phyloP scores from a whole-genome alignment of 805 yeast species.

The Wickerhamiella bombiphila region DNA sequence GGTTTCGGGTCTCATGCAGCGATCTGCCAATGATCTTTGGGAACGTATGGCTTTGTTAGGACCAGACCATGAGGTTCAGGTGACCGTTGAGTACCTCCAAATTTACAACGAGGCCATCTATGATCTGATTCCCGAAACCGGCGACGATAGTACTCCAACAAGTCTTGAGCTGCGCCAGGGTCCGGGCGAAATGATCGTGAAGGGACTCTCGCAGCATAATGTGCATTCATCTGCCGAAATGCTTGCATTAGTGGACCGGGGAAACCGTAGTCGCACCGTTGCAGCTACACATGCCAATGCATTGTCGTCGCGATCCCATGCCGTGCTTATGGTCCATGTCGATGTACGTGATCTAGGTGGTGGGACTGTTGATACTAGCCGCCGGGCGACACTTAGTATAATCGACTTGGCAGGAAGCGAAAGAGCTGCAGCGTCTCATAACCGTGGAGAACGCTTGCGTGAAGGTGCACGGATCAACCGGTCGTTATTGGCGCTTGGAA shows the following conservation, averaged over 20 bases:
- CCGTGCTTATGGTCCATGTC: constrained; percentile 73
- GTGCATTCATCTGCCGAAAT: constrained; percentile 30
- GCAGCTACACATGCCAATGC: constrained; percentile 87
- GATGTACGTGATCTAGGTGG: neutral
- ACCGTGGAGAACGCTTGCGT: constrained; percentile 61
- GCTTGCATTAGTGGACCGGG: constrained; percentile 7
- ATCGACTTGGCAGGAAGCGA: constrained; percentile 94
- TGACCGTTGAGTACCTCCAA: constrained; percentile 56
- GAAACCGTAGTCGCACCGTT: constrained; percentile 37
- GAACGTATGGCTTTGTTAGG: constrained; percentile 10
- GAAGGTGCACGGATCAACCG: constrained; percentile 93
- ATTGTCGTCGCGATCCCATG: constrained; percentile 85
- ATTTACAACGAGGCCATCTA: constrained; percentile 82
- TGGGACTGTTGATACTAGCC: constrained; percentile 29
- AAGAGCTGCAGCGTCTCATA: constrained; percentile 78
- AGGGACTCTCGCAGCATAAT: constrained; percentile 50
- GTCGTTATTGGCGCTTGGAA: constrained; percentile 78
- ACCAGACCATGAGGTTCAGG: constrained; percentile 43
- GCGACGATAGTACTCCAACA: no score
- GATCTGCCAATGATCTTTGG: constrained; percentile 66
- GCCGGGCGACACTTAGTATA: constrained; percentile 54
- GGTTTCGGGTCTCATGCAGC: constrained; percentile 71
- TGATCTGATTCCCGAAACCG: constrained; percentile 54
- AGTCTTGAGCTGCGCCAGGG: constrained; percentile 59
- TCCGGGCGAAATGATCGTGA: constrained; percentile 47